Conservation (phyloP, 441 rosid genomes). For the Eutrema salsugineum region DNA sequence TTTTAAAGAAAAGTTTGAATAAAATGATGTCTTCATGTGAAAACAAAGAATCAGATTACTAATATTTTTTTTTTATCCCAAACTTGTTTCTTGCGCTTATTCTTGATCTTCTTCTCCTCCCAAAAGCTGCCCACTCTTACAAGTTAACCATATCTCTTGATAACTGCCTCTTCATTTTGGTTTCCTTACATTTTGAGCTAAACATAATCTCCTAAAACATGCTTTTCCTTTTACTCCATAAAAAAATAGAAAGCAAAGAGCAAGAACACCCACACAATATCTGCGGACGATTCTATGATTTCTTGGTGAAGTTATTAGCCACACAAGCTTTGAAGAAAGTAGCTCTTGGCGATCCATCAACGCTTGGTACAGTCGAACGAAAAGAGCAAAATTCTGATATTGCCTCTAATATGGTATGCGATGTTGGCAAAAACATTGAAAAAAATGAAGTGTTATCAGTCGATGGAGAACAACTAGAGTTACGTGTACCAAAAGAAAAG, state of each 20-base stretch:
- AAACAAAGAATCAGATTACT: constrained; percentile 16
- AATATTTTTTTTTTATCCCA: neutral
- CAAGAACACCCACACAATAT: neutral
- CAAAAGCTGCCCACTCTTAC: constrained; percentile 4
- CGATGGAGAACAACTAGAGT: neutral
- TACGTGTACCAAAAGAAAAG: constrained; percentile 9
- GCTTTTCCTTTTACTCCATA: constrained; percentile 8
- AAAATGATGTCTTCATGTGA: neutral
- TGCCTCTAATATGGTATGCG: constrained; percentile 1
- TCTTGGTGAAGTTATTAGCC: constrained; percentile 14
- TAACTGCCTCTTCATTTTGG: neutral
- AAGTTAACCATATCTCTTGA: constrained; percentile 13
- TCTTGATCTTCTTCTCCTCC: constrained; percentile 8
- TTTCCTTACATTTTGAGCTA: neutral
- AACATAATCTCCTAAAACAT: neutral
- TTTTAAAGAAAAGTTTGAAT: neutral
- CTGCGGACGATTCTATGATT: constrained; percentile 4
- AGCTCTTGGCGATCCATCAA: neutral
- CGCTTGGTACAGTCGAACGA: neutral
- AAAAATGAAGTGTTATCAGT: neutral
- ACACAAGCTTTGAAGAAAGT: constrained; percentile 16
- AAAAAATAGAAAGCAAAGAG: neutral
- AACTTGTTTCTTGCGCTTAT: constrained; percentile 12
- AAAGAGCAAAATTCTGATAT: neutral
- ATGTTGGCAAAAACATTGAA: neutral